phyloP scores from a whole-genome alignment of 2,329 filamentous ascomycete species.

The Beauveria scarabaeidicola region DNA sequence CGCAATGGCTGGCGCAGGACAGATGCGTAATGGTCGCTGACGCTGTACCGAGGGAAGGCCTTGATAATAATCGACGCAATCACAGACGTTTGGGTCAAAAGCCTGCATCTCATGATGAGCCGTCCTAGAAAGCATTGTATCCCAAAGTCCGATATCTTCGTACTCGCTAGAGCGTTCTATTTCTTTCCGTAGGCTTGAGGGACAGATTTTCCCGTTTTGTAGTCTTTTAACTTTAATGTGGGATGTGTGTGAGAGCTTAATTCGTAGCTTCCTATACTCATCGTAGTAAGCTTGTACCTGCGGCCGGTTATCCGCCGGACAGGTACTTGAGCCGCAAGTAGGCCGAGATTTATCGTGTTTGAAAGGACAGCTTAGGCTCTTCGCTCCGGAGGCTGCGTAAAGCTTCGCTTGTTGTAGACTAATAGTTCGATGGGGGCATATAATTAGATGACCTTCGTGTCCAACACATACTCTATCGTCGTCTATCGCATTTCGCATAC shows the following conservation, averaged over 20 bases:
- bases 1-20: background rate
- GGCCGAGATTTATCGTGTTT: background rate
- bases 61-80: background rate
- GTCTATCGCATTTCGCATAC: background rate
- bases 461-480: background rate
- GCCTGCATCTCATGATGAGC: background rate
- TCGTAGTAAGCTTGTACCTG: background rate
- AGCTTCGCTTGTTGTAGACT: background rate
- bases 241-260: background rate
- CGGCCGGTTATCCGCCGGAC: background rate
- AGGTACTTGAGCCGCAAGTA: background rate
- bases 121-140: background rate
- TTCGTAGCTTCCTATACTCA: background rate
- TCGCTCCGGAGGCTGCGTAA: background rate
- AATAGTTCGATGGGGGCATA: background rate
- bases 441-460: background rate
- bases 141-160: background rate
- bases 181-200: background rate
- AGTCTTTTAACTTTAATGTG: background rate
- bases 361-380: background rate
- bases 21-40: background rate
- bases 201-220: background rate
- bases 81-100: background rate
- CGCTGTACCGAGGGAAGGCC: background rate
- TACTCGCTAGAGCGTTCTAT: accelerated